phyloP scores from a whole-genome alignment of 2,329 filamentous ascomycete species.

The Apiospora saccharicola region DNA sequence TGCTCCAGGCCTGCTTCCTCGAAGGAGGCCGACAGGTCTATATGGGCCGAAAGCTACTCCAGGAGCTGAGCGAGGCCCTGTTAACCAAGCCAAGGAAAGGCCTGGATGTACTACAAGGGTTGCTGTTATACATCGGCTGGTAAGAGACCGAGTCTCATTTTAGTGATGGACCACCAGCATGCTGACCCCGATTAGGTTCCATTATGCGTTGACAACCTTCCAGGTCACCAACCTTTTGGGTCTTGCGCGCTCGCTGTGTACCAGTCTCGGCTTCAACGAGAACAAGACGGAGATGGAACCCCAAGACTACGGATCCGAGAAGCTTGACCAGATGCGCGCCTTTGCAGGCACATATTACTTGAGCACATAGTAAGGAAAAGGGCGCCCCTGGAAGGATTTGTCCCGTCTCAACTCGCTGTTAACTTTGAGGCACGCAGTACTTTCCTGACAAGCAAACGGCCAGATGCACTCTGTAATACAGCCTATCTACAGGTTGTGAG shows the following conservation, averaged over 20 bases:
- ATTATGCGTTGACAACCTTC: conserved; percentile 57
- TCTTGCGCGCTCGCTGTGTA: conserved; percentile 54
- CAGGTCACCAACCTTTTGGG: conserved; percentile 59
- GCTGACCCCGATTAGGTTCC: conserved; percentile 45
- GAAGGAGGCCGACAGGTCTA: conserved; percentile 53
- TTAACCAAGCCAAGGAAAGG: conserved; percentile 51
- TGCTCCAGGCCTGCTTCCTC: conserved; percentile 52
- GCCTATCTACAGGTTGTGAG: conserved; percentile 53
- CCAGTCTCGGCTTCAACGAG: conserved; percentile 49
- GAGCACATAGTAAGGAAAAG: conserved; percentile 52
- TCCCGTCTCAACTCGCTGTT: neutral
- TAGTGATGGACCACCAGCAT: neutral
- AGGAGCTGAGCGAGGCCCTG: conserved; percentile 50
- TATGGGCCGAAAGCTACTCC: conserved; percentile 53
- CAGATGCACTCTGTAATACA: conserved; percentile 57
- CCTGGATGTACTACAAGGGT: conserved; percentile 55
- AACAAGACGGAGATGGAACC: conserved; percentile 32
- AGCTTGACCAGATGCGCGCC: conserved; percentile 54
- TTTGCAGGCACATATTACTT: conserved; percentile 59
- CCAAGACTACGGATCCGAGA: conserved; percentile 36
- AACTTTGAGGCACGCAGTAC: conserved; percentile 30
- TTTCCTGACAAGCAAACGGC: conserved; percentile 50
- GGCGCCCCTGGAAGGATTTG: neutral
- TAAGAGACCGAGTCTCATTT: conserved; percentile 34
- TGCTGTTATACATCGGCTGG: conserved; percentile 56